A percentile compares a stretch with the other conserved stretches of the same genome.
phyloP scores from a whole-genome alignment of 108 stramenopile species.

The Fistulifera solaris region DNA sequence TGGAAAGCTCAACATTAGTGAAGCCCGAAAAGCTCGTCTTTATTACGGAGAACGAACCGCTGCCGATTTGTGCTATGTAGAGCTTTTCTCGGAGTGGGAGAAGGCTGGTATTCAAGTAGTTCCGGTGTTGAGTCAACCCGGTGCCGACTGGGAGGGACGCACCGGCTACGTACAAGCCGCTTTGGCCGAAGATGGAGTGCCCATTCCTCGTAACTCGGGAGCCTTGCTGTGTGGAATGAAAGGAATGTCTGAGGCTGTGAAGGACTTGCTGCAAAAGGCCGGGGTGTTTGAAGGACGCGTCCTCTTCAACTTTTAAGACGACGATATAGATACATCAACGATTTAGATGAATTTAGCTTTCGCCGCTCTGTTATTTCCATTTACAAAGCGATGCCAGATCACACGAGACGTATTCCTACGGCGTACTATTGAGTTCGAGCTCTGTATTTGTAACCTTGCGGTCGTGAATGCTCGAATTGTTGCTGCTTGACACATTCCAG shows the following conservation, averaged over 20 bases:
- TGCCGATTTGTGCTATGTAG: slow-evolving; percentile 72
- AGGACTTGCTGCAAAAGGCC: slow-evolving; percentile 61
- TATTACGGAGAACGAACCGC: slow-evolving; percentile 79
- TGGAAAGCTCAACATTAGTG: slow-evolving; percentile 45
- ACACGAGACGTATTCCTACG: no score
- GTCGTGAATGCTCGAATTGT: no score
- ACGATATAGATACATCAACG: neutral
- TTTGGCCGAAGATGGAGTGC: slow-evolving; percentile 85
- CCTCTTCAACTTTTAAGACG: slow-evolving; percentile 76
- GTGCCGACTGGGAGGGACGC: slow-evolving; percentile 55
- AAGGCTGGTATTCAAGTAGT: slow-evolving; percentile 69
- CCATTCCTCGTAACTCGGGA: slow-evolving; percentile 70
- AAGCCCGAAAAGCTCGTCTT: slow-evolving; percentile 60
- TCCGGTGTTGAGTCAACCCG: slow-evolving; percentile 67
- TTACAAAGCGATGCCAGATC: no score
- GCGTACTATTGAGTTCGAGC: no score
- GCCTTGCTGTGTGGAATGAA: slow-evolving; percentile 77
- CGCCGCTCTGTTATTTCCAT: no score
- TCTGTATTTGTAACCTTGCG: no score
- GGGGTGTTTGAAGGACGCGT: slow-evolving; percentile 89
- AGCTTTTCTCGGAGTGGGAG: slow-evolving; percentile 79
- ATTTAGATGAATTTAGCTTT: no score
- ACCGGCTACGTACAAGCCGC: slow-evolving; percentile 86
- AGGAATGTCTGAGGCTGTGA: slow-evolving; percentile 84
- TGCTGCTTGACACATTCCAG: no score